Conservation (phyloP, 164 flowering plant species). For the Malania oleifera region DNA sequence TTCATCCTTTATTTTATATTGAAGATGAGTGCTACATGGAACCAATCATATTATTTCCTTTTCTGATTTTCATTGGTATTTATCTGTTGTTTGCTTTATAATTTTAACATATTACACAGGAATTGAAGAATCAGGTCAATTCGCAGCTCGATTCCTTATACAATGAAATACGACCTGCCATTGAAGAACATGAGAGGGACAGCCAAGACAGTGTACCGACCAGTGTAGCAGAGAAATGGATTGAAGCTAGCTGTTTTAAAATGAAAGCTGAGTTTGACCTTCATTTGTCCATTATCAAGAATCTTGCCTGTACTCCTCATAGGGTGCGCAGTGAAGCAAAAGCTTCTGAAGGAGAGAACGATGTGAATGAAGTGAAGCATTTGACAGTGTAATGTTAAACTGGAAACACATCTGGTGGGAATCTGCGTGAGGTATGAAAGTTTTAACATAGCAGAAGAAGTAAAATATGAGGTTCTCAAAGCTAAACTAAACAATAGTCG, state of each 20-base stretch:
- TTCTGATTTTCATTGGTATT: no score
- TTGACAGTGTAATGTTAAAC: conserved; percentile 16
- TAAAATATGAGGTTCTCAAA: no score
- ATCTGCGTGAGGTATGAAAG: no score
- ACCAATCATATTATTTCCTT: background rate
- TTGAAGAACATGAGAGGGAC: conserved; percentile 84
- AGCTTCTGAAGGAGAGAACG: conserved; percentile 14
- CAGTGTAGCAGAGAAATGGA: conserved; percentile 85
- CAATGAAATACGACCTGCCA: conserved; percentile 78
- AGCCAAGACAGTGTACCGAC: conserved; percentile 83
- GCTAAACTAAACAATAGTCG: no score
- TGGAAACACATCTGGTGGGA: no score
- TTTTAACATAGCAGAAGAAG: no score
- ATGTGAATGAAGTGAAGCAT: conserved; percentile 15
- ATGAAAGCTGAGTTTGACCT: conserved; percentile 75
- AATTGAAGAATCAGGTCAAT: conserved; percentile 46
- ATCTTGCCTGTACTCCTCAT: conserved; percentile 35
- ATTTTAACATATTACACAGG: conserved; percentile 45
- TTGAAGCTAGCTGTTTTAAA: conserved; percentile 64
- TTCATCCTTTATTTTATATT: no score
- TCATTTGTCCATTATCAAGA: conserved; percentile 53
- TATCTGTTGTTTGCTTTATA: no score
- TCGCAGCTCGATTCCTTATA: conserved; percentile 53
- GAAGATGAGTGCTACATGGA: no score
- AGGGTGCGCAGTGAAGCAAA: conserved; percentile 13